These are phyloP conservation scores for Coemansia sp. DNA, from an alignment of 192 early-diverging fungal genomes.

Conservation along the genomic window DNA sequence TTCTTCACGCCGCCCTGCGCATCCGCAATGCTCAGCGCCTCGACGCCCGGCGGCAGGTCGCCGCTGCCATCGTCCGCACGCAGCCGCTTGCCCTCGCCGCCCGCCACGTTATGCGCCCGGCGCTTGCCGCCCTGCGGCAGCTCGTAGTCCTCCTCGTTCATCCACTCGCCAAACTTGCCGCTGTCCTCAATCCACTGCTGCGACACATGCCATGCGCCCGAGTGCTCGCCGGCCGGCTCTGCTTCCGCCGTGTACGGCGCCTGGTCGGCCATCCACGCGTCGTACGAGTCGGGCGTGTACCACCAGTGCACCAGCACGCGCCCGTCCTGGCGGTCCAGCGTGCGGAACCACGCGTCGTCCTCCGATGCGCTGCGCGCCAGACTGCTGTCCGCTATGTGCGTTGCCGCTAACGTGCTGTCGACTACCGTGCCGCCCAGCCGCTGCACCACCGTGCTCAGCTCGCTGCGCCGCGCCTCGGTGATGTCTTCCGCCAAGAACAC, in stretches of 20 bases:
- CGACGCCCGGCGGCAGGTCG: slow-evolving; percentile 19
- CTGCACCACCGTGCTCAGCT: slow-evolving; percentile 12
- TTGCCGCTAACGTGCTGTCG: slow-evolving; percentile 19
- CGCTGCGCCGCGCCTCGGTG: slow-evolving; percentile 10
- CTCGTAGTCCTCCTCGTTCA: slow-evolving; percentile 88
- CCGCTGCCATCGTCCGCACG: slow-evolving; percentile 23
- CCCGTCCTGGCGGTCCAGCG: slow-evolving; percentile 37
- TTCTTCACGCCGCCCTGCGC: slow-evolving; percentile 15
- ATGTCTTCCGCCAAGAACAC: slow-evolving; percentile 31
- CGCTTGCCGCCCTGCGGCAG: slow-evolving; percentile 29
- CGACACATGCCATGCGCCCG: slow-evolving; percentile 68
- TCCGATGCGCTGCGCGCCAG: slow-evolving; percentile 14
- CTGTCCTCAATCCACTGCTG: slow-evolving; percentile 76
- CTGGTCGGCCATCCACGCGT: slow-evolving; percentile 66
- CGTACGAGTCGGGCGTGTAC: slow-evolving; percentile 81
- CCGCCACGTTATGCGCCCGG: slow-evolving; percentile 33
- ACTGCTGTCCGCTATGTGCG: slow-evolving; percentile 25
- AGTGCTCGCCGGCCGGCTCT: slow-evolving; percentile 61
- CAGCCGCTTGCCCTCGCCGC: slow-evolving; percentile 36
- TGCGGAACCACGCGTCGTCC: slow-evolving; percentile 50
- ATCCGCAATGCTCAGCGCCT: slow-evolving; percentile 18
- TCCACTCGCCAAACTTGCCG: slow-evolving; percentile 71
- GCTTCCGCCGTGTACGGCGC: slow-evolving; percentile 59
- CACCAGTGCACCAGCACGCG: slow-evolving; percentile 74
- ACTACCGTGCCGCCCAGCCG: slow-evolving; percentile 27